Evolutionary conservation across 164 flowering plant species (phyloP).

Genomic region (Dillenia suffruticosa): DNA sequence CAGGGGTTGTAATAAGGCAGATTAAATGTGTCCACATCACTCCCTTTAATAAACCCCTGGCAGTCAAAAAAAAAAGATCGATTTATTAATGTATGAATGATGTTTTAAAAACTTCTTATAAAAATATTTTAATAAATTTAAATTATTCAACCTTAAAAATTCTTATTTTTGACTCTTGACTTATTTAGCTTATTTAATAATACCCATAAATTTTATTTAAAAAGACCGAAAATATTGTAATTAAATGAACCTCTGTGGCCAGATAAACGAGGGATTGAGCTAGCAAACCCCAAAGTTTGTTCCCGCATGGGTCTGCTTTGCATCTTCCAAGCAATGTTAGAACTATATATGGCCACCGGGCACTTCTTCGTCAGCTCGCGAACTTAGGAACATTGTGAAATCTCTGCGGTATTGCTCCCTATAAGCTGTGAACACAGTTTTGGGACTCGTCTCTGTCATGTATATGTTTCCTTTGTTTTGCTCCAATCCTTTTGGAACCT

Average conservation of each 20-base stretch:
- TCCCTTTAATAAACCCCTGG: conserved; percentile 5
- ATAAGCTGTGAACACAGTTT: conserved; percentile 8
- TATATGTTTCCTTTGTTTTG: conserved; percentile 10
- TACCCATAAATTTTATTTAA: no score
- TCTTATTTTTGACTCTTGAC: no score
- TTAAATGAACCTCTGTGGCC: not conserved
- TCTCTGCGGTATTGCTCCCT: conserved; percentile 6
- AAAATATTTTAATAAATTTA: no score
- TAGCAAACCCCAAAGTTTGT: not conserved
- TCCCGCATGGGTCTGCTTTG: not conserved
- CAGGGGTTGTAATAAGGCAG: conserved; percentile 1
- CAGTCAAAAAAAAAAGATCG: not conserved
- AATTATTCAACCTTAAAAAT: not conserved
- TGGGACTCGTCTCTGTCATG: conserved; percentile 9
- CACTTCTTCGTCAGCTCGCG: conserved; percentile 1
- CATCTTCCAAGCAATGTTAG: conserved; percentile 5
- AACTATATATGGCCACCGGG: conserved; percentile 7
- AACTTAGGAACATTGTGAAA: conserved; percentile 4
- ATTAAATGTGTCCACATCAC: conserved; percentile 2
- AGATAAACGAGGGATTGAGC: conserved; percentile 1
- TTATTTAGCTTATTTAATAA: no score
- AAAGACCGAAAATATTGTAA: no score
- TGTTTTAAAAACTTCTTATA: not conserved
- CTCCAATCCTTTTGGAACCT: not conserved
- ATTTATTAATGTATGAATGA: not conserved